These are phyloP conservation scores for Alternaria burnsii DNA, from an alignment of 2,329 filamentous ascomycete genomes.

Conservation along the genomic window DNA sequence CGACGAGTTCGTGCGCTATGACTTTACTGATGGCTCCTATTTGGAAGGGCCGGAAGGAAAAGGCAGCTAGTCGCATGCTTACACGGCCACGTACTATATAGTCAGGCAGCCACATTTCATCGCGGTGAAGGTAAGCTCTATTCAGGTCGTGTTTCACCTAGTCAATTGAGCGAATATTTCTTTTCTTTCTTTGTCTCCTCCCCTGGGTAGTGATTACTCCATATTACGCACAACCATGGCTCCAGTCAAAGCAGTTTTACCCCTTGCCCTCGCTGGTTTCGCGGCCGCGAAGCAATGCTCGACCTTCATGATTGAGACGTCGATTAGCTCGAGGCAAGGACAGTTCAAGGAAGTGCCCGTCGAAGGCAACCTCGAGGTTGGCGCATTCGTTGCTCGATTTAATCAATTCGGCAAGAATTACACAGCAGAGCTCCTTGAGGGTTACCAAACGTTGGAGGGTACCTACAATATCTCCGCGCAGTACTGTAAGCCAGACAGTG, in stretches of 20 bases:
- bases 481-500: conserved; percentile 65
- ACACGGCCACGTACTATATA: not conserved
- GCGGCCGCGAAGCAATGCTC: conserved; percentile 49
- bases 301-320: conserved; percentile 65
- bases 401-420: conserved; percentile 53
- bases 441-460: conserved; percentile 61
- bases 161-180: not conserved
- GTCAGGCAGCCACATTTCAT: not conserved
- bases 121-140: not conserved
- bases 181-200: not conserved
- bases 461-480: conserved; percentile 67
- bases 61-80: conserved; percentile 3
- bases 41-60: conserved; percentile 9
- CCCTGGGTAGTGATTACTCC: not conserved
- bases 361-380: conserved; percentile 63
- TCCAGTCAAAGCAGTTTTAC: conserved; percentile 17
- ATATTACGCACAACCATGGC: conserved; percentile 13
- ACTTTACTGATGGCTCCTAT: not conserved
- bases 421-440: conserved; percentile 55
- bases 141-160: not conserved
- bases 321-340: conserved; percentile 63
- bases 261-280: conserved; percentile 30
- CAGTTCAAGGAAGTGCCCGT: conserved; percentile 62
- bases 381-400: conserved; percentile 58
- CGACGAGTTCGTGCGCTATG: not conserved